phyloP scores from a whole-genome alignment of 768 basidiomycete species.

The Kwoniella newhampshirensis region DNA sequence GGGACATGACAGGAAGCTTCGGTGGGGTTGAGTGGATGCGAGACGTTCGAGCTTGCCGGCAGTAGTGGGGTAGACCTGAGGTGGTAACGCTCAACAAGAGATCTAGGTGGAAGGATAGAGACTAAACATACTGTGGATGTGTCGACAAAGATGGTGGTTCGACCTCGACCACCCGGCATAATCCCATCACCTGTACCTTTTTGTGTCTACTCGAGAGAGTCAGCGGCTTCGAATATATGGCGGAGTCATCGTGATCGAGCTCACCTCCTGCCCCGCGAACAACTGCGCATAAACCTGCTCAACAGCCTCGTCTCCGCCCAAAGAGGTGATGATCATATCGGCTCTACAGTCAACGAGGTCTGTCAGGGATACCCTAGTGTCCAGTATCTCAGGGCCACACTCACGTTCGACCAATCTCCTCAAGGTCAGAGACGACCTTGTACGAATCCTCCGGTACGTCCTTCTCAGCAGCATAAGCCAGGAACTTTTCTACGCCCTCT shows the following conservation, averaged over 20 bases:
- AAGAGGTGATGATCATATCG: slow-evolving; percentile 73
- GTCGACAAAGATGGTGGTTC: slow-evolving; percentile 75
- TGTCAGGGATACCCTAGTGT: not conserved
- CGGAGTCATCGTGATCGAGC: slow-evolving; percentile 7
- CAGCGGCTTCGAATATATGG: not conserved
- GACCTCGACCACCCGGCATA: slow-evolving; percentile 41
- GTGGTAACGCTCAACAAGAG: slow-evolving; percentile 4
- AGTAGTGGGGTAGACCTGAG: slow-evolving; percentile 50
- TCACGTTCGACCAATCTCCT: slow-evolving; percentile 62
- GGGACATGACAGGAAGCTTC: slow-evolving; percentile 70
- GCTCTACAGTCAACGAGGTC: slow-evolving; percentile 51
- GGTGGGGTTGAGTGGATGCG: slow-evolving; percentile 62
- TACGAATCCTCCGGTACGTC: slow-evolving; percentile 62
- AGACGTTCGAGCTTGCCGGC: slow-evolving; percentile 62
- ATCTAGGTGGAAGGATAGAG: not conserved
- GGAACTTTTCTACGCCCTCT: slow-evolving; percentile 54
- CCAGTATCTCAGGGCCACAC: slow-evolving; percentile 11
- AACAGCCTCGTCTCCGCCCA: slow-evolving; percentile 71
- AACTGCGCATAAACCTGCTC: slow-evolving; percentile 65
- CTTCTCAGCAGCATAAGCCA: slow-evolving; percentile 62
- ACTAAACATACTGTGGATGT: slow-evolving; percentile 69
- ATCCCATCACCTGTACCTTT: slow-evolving; percentile 53
- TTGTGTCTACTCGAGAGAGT: slow-evolving; percentile 14
- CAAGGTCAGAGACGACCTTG: slow-evolving; percentile 61
- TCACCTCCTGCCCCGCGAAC: slow-evolving; percentile 62